phyloP scores from a whole-genome alignment of 2,329 filamentous ascomycete species.

The Alternaria gansuensis region DNA sequence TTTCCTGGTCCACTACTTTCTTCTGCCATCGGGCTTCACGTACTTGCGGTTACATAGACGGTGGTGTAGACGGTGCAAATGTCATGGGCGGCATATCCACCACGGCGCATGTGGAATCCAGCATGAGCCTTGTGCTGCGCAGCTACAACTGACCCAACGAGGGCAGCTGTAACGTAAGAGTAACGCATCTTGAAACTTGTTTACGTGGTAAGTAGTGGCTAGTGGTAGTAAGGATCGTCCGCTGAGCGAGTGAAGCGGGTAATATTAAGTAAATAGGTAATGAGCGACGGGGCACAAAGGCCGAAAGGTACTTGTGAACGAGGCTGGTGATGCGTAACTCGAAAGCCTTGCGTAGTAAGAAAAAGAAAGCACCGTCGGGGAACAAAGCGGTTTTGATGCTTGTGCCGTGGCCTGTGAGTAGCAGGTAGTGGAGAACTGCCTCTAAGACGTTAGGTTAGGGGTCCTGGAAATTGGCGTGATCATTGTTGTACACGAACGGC shows the following conservation, averaged over 20 bases:
- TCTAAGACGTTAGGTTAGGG: constrained; percentile 45
- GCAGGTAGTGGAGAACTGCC: constrained; percentile 20
- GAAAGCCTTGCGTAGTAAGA: constrained; percentile 44
- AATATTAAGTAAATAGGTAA: constrained; percentile 55
- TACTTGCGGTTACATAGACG: constrained; percentile 59
- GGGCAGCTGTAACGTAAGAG: constrained; percentile 68
- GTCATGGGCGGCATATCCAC: constrained; percentile 61
- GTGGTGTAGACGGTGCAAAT: constrained; percentile 78
- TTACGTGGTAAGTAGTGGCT: constrained; percentile 41
- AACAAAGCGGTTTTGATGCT: constrained; percentile 44
- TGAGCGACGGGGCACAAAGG: constrained; percentile 51
- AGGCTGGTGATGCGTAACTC: constrained; percentile 46
- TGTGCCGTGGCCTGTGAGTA: constrained; percentile 32
- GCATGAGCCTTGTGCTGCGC: constrained; percentile 71
- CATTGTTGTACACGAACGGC: constrained; percentile 37
- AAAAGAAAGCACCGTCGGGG: constrained; percentile 36
- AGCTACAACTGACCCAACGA: constrained; percentile 64
- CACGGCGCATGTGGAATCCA: constrained; percentile 65
- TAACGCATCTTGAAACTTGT: constrained; percentile 74
- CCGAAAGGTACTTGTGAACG: constrained; percentile 44
- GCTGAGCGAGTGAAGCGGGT: constrained; percentile 86
- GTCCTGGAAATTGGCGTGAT: constrained; percentile 42
- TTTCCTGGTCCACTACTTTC: background rate
- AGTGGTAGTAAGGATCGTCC: constrained; percentile 65
- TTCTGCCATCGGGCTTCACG: constrained; percentile 33